These are phyloP conservation scores for Epichloe baconii DNA, from an alignment of 2,329 filamentous ascomycete species.

Conservation along the genomic window DNA sequence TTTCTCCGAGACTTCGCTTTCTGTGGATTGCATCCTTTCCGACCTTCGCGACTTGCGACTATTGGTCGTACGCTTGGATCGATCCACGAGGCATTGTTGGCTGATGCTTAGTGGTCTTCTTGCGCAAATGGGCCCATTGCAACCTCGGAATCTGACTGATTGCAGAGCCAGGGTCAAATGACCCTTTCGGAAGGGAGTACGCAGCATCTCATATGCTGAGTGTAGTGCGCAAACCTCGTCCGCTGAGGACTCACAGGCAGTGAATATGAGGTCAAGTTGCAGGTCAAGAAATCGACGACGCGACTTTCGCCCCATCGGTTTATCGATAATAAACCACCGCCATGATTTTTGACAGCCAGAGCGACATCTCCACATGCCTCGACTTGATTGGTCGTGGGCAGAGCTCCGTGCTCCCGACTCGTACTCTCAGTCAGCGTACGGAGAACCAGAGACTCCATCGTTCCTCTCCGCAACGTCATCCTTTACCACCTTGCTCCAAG, in stretches of 20 bases:
- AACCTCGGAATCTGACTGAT: not conserved
- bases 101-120: not conserved
- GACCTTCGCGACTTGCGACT: not conserved
- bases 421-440: not conserved
- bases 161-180: conserved; percentile 5
- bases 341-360: not conserved
- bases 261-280: not conserved
- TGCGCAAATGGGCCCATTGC: not conserved
- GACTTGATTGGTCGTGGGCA: not conserved
- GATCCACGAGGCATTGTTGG: not conserved
- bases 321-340: conserved; percentile 3
- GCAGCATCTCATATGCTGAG: conserved; percentile 17
- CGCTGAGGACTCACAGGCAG: not conserved
- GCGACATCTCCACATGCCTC: not conserved
- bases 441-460: not conserved
- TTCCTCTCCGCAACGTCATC: conserved; percentile 5
- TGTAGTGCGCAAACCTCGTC: not conserved
- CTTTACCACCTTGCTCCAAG: conserved; percentile 6
- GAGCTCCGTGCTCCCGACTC: not conserved
- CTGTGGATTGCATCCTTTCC: conserved; percentile 9
- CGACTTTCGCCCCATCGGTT: not conserved
- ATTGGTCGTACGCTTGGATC: not conserved
- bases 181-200: conserved; percentile 10
- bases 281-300: not conserved
- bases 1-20: not conserved